Conservation (phyloP, 352 stramenopile genomes). For the Phytophthora pisi region DNA sequence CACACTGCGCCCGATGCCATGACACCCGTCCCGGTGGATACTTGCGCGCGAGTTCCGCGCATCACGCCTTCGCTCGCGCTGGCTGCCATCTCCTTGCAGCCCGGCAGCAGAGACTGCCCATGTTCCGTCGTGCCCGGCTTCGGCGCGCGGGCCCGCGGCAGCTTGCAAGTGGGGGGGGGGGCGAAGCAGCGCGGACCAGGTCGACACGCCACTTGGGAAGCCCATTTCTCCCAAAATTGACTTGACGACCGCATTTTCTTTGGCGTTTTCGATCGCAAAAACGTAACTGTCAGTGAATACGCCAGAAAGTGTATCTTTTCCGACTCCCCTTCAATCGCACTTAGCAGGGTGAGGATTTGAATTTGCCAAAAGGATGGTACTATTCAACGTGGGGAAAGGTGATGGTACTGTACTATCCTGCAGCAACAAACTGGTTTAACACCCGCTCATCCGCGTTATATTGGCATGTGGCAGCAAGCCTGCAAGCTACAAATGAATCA, state of each 20-base stretch:
- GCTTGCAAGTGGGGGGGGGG: too few relatives aligned
- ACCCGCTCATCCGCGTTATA: too few relatives aligned
- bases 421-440: too few relatives aligned
- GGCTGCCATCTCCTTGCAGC: conserved; percentile 4
- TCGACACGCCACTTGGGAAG: conserved; percentile 5
- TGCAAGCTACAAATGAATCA: too few relatives aligned
- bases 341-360: background rate
- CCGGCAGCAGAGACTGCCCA: conserved; percentile 22
- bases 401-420: too few relatives aligned
- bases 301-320: conserved; percentile 18
- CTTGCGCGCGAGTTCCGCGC: conserved; percentile 41
- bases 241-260: conserved; percentile 14
- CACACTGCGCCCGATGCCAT: background rate
- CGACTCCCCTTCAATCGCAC: background rate
- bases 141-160: background rate
- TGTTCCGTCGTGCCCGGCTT: conserved; percentile 26
- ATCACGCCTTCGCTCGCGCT: conserved; percentile 24
- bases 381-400: background rate
- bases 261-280: conserved; percentile 11
- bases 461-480: too few relatives aligned
- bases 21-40: conserved; percentile 33
- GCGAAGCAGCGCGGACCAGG: background rate
- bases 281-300: conserved; percentile 3
- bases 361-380: background rate
- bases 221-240: conserved; percentile 12